Base-by-base conservation (phyloP, 176 grass and related monocot genomes). In the Aegilops speltoides region DNA sequence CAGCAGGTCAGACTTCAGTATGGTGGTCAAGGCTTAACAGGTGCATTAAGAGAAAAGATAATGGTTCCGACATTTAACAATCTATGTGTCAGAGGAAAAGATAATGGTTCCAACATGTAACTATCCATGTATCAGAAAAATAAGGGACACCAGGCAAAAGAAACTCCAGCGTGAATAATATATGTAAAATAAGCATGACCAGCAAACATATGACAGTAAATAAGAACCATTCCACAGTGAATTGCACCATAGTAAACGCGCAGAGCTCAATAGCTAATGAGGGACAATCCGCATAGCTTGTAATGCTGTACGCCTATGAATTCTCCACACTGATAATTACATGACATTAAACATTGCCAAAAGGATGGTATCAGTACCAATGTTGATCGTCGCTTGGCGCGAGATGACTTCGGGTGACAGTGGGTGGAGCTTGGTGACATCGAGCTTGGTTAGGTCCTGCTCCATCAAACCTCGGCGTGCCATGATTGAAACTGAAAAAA, bases 341-440 rank as follows among this genome's bases (percentile, higher is more conserved):
- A 64, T 31, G 70, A 77, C 12, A n/a, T 1, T 1, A 57, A 34
- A 19, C 40, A 25, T 68, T 2, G 0, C 0, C 7, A 31, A 26
- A 45, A 31, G 34, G 32, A 63, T 24, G 1, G 8, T n/a, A 85
- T 79, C 66, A 46, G 33, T 87, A 95, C 93, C 95, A 59, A 98
- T 98, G 86, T 98, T 95, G 31, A 95, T 98, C 0, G 95, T 95
- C 5, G 91, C 95, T 77, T 98, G 95, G 59, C 91, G 88, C 67
- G 95, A 93, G 34, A 98, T 98, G 68, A 98, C 91, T 78, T 98
- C 93, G n/a, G 95, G 95, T 7, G 95, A 98, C 61, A 93, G 8
- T 2, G 95, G 91, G 78, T 93, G 89, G 33, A 95, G 93, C 80
- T 95, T 93, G 7, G 89, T 92, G 14, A 98, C 88, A 7, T 98